Evolutionary conservation across 805 yeast species (phyloP), one percentile per base, ranked within the genome.

Genomic region (Teunomyces cretensis): DNA sequence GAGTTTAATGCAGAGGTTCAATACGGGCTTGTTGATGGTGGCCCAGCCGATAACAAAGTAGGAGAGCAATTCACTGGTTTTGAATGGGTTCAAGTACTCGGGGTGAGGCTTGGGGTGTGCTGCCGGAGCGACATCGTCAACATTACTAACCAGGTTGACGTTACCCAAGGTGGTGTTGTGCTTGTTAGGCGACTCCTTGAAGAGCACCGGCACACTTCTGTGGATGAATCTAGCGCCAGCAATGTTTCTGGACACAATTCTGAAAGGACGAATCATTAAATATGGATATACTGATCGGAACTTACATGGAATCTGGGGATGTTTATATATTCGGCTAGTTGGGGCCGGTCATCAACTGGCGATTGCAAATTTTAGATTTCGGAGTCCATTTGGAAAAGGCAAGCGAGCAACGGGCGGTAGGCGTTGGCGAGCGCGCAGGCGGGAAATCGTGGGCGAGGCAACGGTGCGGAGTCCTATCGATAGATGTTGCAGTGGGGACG

Each of bases 21-120:
- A 71, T 28, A 83, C 74, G 30, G 83, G 75, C 55, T 81, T 83
- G 61, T 81, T 81, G 28, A 83, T 52, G 1, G 92, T 86, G 33
- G 84, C 84, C 33, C 80, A 47, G 6, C 94, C 94, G 51, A 87
- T 86, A 46, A 84, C 68, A 32, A 83, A 77, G 51, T 81, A 78
- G 1, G 88, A 83, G 38, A 86, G 62, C 42, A 87, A 68, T 61
- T 85, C 86, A 5, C 73, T 60, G 40, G 65, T 70, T 30, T 75
- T 72, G 32, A 84, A 67, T 4, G 81, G 75, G 47, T 78, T 79
- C 45, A 85, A 65, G 59, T 81, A 82, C 28, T 45, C 58, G 15
- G 50, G 35, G 9, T 40, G 39, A 17, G 43, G 19, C 14, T 30
- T 32, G 31, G 35, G 40, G 11, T 32, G 40, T 9, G 27, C 43